Evolutionary conservation across 1,139 yeast species (phyloP), one percentile per base, ranked within the genome.

Genomic region (Hansenula lynferdii): DNA sequence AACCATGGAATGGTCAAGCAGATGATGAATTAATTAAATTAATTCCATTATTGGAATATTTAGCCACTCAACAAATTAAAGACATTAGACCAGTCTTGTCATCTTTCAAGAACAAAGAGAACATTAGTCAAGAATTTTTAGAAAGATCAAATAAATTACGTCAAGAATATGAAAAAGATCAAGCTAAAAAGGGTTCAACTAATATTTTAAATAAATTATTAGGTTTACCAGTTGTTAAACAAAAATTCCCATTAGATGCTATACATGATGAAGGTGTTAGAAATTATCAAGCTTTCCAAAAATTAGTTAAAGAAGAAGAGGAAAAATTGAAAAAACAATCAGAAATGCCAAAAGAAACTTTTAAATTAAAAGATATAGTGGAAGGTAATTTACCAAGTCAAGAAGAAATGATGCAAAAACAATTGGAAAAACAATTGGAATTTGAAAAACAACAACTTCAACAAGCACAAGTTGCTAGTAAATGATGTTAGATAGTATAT

Each of bases 211-310:
- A 84, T 36, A 65, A 70, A 35, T 59, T 84, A 49, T 65, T 85
- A 45, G 96, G 96, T 35, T 73, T 84, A 40, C 63, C 72, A 37
- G 64, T 72, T 32, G 58, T 70, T 25, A 79, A 76, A 50, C 83
- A 84, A 42, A 85, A 86, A 66, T 85, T 89, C 84, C 96, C 96
- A 31, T 75, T 89, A 58, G 98, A 92, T 63, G 64, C 80, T 42
- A 82, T 89, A 49, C 84, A 97, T 58, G 95, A 89, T 60, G 94
- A 86, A 58, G 97, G 96, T 51, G 96, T 87, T 62, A 77, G 77
- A 69, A 90, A 87, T 60, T 92, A 87, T 63, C 80, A 82, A 56
- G 80, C 81, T 51, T 85, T 87, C 76, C 83, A 82, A 65, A 80
- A 79, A 61, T 79, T 85, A 60, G 76, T 92, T 54, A 77, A 81